phyloP scores from a whole-genome alignment of 2,329 filamentous ascomycete species.

The Aspergillus persii region DNA sequence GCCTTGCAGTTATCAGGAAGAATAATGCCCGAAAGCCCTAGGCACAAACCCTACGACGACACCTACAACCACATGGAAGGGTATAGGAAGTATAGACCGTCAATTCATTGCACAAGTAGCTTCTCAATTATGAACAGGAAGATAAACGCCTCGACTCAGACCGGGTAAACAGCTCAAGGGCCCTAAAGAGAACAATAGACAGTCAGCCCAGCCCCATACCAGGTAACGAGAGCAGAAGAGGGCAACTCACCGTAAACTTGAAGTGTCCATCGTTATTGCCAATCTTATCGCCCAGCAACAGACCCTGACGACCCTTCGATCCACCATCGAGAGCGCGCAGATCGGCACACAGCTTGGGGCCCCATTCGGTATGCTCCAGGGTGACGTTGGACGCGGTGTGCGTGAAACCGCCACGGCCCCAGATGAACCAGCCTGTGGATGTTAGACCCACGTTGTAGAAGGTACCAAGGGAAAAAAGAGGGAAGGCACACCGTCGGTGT shows the following conservation, averaged over 20 bases:
- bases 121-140: too few species aligned
- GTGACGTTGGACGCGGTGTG: constrained; percentile 12
- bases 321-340: constrained; percentile 12
- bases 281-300: constrained; percentile 19
- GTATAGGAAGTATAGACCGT: too few species aligned
- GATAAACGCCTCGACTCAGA: too few species aligned
- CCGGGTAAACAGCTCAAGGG: too few species aligned
- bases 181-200: too few species aligned
- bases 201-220: too few species aligned
- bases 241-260: constrained; percentile 4
- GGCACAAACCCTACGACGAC: too few species aligned
- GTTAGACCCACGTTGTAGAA: not conserved
- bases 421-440: constrained; percentile 20
- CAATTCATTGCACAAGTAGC: too few species aligned
- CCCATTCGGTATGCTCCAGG: constrained; percentile 12
- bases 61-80: too few species aligned
- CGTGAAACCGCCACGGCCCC: constrained; percentile 21
- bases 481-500: constrained; percentile 12
- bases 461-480: not conserved
- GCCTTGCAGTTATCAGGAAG: too few species aligned
- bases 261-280: constrained; percentile 15
- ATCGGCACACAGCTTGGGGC: constrained; percentile 19
- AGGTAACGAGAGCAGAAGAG: not conserved
- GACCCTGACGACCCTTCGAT: constrained; percentile 15
- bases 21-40: too few species aligned